Conservation (phyloP, 306 rosid species). For the Prinsepia uniflora region DNA sequence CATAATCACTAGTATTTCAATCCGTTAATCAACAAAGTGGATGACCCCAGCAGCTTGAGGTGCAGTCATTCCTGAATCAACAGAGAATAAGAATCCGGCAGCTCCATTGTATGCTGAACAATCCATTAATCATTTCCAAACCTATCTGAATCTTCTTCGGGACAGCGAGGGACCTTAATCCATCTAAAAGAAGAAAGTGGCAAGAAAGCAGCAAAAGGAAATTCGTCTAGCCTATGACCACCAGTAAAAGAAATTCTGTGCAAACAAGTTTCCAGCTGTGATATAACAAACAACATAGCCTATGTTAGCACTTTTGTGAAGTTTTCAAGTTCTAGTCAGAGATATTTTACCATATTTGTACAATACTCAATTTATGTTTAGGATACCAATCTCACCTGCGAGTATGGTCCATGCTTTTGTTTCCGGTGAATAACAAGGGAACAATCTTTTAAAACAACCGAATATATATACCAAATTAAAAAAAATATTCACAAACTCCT, state of each 20-base stretch:
- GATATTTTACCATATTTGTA: neutral
- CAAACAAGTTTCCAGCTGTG: neutral
- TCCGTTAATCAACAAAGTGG: too few species aligned
- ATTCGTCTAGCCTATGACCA: conserved; percentile 1
- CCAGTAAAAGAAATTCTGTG: neutral
- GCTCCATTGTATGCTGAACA: neutral
- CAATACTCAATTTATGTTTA: conserved; percentile 15
- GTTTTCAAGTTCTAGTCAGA: neutral
- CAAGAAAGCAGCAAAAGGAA: conserved; percentile 5
- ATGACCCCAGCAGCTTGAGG: conserved; percentile 99
- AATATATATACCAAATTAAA: conserved; percentile 11
- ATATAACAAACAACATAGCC: neutral
- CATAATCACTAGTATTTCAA: neutral
- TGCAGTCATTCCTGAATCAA: conserved; percentile 88
- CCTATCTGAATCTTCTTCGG: conserved; percentile 7
- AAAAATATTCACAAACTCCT: conserved; percentile 20
- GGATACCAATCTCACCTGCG: conserved; percentile 54
- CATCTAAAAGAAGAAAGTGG: conserved; percentile 3
- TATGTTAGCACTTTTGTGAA: neutral
- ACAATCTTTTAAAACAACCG: conserved; percentile 18
- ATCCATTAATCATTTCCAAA: conserved; percentile 9
- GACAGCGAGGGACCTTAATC: conserved; percentile 18
- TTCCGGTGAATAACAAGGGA: conserved; percentile 48
- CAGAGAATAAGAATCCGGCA: conserved; percentile 28
- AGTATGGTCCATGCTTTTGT: conserved; percentile 98